Evolutionary conservation across 768 basidiomycete species (phyloP).

Genomic region (Nidularia sp.): DNA sequence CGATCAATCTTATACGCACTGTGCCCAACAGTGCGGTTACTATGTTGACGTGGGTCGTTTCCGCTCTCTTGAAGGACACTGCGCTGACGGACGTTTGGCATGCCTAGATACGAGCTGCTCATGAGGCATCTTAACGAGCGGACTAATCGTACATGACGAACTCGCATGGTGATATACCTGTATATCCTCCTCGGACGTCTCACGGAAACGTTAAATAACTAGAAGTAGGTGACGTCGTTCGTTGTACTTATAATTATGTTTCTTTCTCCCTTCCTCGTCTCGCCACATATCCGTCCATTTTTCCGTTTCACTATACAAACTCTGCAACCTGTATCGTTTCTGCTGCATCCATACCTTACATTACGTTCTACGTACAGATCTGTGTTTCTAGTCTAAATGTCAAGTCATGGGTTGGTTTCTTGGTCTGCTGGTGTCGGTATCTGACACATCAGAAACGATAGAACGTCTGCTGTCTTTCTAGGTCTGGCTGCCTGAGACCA

Average conservation of each 20-base stretch:
- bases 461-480: too few relatives aligned
- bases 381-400: background rate
- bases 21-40: conserved; percentile 97
- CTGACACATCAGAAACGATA: too few relatives aligned
- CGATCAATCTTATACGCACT: conserved; percentile 90
- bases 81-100: background rate
- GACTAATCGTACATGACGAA: conserved; percentile 11
- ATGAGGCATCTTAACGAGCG: conserved; percentile 46
- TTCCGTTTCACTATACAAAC: background rate
- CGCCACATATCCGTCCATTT: background rate
- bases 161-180: background rate
- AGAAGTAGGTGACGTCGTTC: background rate
- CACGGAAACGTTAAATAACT: too few relatives aligned
- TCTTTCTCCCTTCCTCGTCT: background rate
- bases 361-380: background rate
- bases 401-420: too few relatives aligned
- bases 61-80: background rate
- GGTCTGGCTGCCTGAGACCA: too few relatives aligned
- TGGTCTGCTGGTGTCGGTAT: background rate
- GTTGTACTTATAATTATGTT: background rate
- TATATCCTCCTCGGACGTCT: background rate
- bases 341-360: background rate
- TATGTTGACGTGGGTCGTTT: conserved; percentile 75
- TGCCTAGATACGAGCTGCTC: conserved; percentile 43
- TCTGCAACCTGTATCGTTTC: background rate